These are phyloP conservation scores for Penicillium palitans DNA, from an alignment of 2,329 filamentous ascomycete genomes.

Conservation along the genomic window DNA sequence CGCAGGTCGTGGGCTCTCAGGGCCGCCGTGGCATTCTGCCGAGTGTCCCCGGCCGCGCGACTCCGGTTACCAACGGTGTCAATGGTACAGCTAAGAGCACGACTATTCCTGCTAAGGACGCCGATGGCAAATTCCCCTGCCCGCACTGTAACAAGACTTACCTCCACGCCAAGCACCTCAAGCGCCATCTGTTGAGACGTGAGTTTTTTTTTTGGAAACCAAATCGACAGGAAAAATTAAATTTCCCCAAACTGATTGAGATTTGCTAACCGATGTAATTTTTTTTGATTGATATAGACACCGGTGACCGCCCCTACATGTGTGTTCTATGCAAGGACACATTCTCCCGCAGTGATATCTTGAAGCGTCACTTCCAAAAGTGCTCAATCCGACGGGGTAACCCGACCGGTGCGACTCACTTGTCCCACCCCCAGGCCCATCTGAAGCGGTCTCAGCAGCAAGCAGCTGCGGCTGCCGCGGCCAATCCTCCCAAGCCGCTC, in stretches of 20 bases:
- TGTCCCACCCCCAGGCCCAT: conserved; percentile 89
- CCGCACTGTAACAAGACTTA: conserved; percentile 98
- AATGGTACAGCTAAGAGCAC: conserved; percentile 72
- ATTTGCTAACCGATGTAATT: conserved; percentile 20
- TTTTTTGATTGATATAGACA: conserved; percentile 62
- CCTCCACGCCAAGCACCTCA: conserved; percentile 93
- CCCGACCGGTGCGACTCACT: conserved; percentile 88
- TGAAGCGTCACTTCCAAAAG: conserved; percentile 99
- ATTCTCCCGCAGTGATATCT: conserved; percentile 94
- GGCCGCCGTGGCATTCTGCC: conserved; percentile 88
- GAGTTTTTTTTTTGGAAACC: conserved; percentile 53
- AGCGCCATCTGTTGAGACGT: conserved; percentile 94
- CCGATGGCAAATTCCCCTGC: conserved; percentile 96
- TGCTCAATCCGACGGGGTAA: conserved; percentile 96
- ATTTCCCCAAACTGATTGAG: not conserved
- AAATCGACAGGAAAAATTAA: no score
- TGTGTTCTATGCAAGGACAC: conserved; percentile 97
- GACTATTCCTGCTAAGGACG: conserved; percentile 88
- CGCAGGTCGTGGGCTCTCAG: conserved; percentile 93
- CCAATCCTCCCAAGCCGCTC: conserved; percentile 43
- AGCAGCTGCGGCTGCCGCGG: conserved; percentile 37
- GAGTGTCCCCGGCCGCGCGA: conserved; percentile 81
- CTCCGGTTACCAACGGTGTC: conserved; percentile 64
- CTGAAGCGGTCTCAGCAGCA: conserved; percentile 66
- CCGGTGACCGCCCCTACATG: conserved; percentile 96